phyloP scores from a whole-genome alignment of 2,329 filamentous ascomycete genomes.

The Neonectria sp. region DNA sequence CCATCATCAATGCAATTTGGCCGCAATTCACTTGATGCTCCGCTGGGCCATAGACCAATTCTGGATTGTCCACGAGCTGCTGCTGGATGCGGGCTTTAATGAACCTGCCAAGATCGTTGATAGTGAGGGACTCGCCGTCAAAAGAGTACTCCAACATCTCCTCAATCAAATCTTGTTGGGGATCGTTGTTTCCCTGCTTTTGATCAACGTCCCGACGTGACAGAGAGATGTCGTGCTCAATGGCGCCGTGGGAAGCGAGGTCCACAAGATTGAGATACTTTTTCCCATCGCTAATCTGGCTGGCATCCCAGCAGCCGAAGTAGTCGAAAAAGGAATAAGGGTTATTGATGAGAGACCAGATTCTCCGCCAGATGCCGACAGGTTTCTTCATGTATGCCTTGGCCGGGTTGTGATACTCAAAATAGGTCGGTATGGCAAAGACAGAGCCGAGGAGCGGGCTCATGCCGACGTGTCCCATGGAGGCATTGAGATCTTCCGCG shows the following conservation, averaged over 20 bases:
- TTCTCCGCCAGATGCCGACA: conserved; percentile 24
- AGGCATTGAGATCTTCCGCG: conserved; percentile 35
- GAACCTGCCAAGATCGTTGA: conserved; percentile 39
- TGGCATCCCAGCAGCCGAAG: conserved; percentile 43
- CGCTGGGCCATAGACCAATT: conserved; percentile 30
- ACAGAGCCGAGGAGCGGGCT: conserved; percentile 39
- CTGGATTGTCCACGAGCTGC: conserved; percentile 37
- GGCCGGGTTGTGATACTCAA: conserved; percentile 29
- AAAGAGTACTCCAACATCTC: conserved; percentile 40
- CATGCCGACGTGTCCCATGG: conserved; percentile 36
- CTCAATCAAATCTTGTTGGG: conserved; percentile 38
- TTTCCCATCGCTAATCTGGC: conserved; percentile 34
- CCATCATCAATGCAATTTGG: conserved; percentile 42
- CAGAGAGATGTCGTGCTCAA: conserved; percentile 45
- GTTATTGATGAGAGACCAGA: conserved; percentile 24
- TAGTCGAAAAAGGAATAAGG: conserved; percentile 38
- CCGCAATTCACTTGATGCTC: conserved; percentile 39
- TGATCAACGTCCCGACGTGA: conserved; percentile 42
- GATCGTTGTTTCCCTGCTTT: conserved; percentile 34
- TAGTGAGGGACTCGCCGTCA: conserved; percentile 38
- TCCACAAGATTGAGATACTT: conserved; percentile 42
- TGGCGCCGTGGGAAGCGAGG: conserved; percentile 34
- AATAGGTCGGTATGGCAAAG: conserved; percentile 43
- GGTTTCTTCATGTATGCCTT: conserved; percentile 20
- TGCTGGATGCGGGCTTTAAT: conserved; percentile 37